Base-by-base conservation (phyloP, 768 basidiomycete species). In the Termitomyces sp. region DNA sequence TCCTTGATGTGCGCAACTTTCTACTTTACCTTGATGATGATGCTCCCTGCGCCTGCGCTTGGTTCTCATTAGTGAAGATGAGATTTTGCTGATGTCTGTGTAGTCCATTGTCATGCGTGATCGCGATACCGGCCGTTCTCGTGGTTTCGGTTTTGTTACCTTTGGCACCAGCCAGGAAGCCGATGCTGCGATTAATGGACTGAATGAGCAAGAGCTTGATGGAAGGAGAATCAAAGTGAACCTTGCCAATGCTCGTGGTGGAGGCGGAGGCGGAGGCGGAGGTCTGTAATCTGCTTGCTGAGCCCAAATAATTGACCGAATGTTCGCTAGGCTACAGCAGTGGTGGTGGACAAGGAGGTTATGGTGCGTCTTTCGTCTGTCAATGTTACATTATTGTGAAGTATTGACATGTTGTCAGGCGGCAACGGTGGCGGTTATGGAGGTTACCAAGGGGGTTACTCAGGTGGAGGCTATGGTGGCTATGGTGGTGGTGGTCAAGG, bases 31-130 rank as follows among this genome's bases (percentile, higher is more conserved):
- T 55, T 48, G 54, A 60, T 53, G 56, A 50, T 51, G 39, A 51
- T 51, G 44, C 19, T 62, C 50, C 55, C 39, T 62, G 48, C 65
- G 48, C 57, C 51, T 57, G 61, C 64, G 57, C 51, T 52, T 61
- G 61, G 54, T 61, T 67, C 62, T 49, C 27, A 63, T 57, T 62
- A 58, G 58, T 58, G 59, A 68, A 72, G 69, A 68, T 68, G 66
- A 68, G 64, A 71, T 69, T 19, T 72, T 71, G 68, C 75, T 76
- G 65, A 70, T 75, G 55, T 64, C 62, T 64, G 70, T 73, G 62
- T 73, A 97, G 93, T 90, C 89, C 65, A 94, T 96, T 76, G 94
- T 96, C 72, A 96, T 96, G 94, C 89, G 92, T 77, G 95, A 98
- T 77, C 92, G 94, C 70, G 96, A 97, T 69, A 98, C 96, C 63